Base-by-base conservation (phyloP, 257 asterid species). In the Fraxinus americana region DNA sequence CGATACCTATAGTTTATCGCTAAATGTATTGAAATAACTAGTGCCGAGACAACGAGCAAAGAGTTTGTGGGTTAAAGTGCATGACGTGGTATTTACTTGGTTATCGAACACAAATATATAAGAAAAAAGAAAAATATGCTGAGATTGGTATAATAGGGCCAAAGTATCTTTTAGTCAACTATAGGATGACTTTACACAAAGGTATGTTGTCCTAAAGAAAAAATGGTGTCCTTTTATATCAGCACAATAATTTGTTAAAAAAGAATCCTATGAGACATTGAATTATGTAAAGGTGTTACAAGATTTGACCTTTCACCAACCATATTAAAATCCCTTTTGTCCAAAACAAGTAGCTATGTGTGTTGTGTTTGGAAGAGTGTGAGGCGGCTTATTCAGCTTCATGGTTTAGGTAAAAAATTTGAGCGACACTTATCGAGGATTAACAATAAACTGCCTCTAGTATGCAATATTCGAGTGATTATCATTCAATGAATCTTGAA, bases 281-380 rank as follows among this genome's bases (percentile, higher is more conserved):
- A 74, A 70, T 77, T 39, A 74, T 69, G 73, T 59, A 73, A 32
- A 48, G 66, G 61, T 50, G 19, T 41, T 7, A 48, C 17, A 34
- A 59, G 85, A 81, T 72, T 75, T 84, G 83, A 81, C 85, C 77
- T 75, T 41, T 67, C 81, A 81, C 83, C 85, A 75, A 81, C 83
- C 75, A 63, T 41, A 30, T 32, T 19, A 17, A 59, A 29, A 57
- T 27, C 34, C 74, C 34, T 19, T 61, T 34, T 41, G 72, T 5
- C 4, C 36, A 25, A 74, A 73, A 32, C 29, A 32, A 5, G 27
- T 65, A 29, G 12, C 21, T 16, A 11, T 59, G 41, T 39, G 11
- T 71, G 13, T 1, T 9, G 45, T 39, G 45, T 36, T 36, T 36
- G 9, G 8, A 36, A 36, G 9, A 6, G 9, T 36, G 39, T 6